phyloP scores from a whole-genome alignment of 192 early-diverging fungal species.

The Backusella psychrophila region DNA sequence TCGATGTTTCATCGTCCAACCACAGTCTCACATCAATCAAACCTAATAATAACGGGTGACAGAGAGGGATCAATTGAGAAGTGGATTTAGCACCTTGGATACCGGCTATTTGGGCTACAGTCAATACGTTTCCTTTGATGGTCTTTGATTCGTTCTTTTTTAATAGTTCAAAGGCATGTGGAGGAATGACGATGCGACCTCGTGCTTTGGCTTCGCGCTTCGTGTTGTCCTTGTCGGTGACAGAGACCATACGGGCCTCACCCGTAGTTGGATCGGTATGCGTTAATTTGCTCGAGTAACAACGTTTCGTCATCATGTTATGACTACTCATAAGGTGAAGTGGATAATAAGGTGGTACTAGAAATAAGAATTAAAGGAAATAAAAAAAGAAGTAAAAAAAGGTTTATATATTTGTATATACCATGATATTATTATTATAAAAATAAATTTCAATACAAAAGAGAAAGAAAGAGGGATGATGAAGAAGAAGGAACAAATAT shows the following conservation, averaged over 20 bases:
- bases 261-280: conserved; percentile 76
- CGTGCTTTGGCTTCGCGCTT: conserved; percentile 71
- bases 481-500: conserved; percentile 1
- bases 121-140: conserved; percentile 85
- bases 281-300: conserved; percentile 45
- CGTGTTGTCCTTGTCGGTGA: conserved; percentile 67
- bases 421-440: neutral
- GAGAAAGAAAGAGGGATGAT: neutral
- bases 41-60: conserved; percentile 76
- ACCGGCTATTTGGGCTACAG: conserved; percentile 85
- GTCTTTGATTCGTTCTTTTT: conserved; percentile 46
- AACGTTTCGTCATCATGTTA: neutral
- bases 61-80: conserved; percentile 79
- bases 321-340: neutral
- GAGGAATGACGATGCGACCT: conserved; percentile 66
- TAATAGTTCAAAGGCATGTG: conserved; percentile 65
- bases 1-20: conserved; percentile 36
- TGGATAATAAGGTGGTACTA: neutral
- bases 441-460: neutral
- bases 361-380: neutral
- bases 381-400: neutral
- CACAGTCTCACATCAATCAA: conserved; percentile 68
- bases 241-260: conserved; percentile 86
- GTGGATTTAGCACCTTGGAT: conserved; percentile 91
- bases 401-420: neutral